Base-by-base conservation (phyloP, 768 basidiomycete genomes). In the Tylopilus plumbeoviolaceoides region DNA sequence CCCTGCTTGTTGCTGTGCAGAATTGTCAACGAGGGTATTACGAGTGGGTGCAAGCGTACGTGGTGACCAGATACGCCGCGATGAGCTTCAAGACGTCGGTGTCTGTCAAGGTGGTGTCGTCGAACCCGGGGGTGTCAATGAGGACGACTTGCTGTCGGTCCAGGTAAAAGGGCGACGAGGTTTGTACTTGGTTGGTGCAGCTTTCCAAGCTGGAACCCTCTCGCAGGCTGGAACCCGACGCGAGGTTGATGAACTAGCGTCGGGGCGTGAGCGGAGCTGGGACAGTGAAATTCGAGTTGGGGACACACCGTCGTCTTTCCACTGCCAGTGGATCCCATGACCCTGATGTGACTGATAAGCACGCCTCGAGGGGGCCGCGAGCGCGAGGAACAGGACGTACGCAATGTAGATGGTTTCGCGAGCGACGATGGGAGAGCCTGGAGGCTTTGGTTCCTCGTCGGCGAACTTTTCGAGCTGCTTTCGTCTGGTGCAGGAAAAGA, bases 91-190 rank as follows among this genome's bases (percentile, higher is more conserved):
- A 57, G 27, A 82, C 72, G 33, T 78, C 79, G 1, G 75, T 73
- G 55, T 82, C 81, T 33, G 74, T 78, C 54, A 71, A 62, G 27
- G 48, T 59, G 4, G 81, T 78, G 54, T 83, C 81, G 61, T 83
- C 82, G 58, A 83, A 84, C 1, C 83, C 83, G 7, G 83, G 83
- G 0, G 83, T 84, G 55, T 85, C 83, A 48, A 85, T 74, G 27
- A 85, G 65, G 12, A 72, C 69, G 31, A 84, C 70, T n/a, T 55
- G 63, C 9, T 69, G 68, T 7, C 72, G 73, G 47, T 60, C 59
- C 14, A 69, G 36, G 41, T 48, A 23, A 33, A 69, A 71, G 40
- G 63, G 55, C 15, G 47, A 3, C 0, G 68, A 71, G 7, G 58
- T 61, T 51, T 72, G 71, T 9, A 71, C 59, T 48, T 70, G 49